Percentiles rank a stretch among this genome's conserved stretches.
Conservation (phyloP, 345 rosid species). For the Rubroshorea leprosula region DNA sequence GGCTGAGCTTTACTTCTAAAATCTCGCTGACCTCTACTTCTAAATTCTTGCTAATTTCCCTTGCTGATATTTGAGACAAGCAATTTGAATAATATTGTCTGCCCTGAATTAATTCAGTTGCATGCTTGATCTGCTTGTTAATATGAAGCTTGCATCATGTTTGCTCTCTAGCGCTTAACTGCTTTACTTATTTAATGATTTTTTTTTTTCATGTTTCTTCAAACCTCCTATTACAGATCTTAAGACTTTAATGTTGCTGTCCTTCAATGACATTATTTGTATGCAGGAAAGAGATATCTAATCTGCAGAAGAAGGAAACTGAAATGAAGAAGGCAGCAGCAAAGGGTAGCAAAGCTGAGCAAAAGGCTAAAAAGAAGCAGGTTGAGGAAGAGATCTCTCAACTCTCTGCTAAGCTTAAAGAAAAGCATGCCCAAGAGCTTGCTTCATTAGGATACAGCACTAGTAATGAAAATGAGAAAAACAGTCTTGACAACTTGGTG, state of each 20-base stretch:
- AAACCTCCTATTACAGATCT: too few species aligned
- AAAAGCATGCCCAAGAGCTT: constrained; percentile 71
- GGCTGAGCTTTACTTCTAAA: not conserved
- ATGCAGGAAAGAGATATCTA: constrained; percentile 64
- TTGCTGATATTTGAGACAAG: not conserved
- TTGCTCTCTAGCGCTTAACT: not conserved
- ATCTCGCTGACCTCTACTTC: too few species aligned
- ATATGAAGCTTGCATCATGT: not conserved
- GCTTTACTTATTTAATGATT: not conserved
- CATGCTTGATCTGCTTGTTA: not conserved
- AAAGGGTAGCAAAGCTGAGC: constrained; percentile 95
- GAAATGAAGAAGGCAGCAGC: constrained; percentile 89
- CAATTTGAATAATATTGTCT: not conserved
- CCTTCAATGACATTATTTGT: not conserved
- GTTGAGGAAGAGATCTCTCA: constrained; percentile 76
- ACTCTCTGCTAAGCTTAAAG: constrained; percentile 65
- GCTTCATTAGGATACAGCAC: constrained; percentile 59
- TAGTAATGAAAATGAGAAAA: constrained; percentile 44
- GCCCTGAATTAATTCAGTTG: not conserved
- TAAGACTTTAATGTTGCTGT: not conserved
- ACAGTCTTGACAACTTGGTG: constrained; percentile 65
- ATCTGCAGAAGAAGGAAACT: constrained; percentile 76
- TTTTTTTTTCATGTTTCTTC: not conserved
- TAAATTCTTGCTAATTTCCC: too few species aligned
- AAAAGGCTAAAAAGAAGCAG: constrained; percentile 93